phyloP scores from a whole-genome alignment of 495 filamentous ascomycete genomes.

The Penicillium fimorum region DNA sequence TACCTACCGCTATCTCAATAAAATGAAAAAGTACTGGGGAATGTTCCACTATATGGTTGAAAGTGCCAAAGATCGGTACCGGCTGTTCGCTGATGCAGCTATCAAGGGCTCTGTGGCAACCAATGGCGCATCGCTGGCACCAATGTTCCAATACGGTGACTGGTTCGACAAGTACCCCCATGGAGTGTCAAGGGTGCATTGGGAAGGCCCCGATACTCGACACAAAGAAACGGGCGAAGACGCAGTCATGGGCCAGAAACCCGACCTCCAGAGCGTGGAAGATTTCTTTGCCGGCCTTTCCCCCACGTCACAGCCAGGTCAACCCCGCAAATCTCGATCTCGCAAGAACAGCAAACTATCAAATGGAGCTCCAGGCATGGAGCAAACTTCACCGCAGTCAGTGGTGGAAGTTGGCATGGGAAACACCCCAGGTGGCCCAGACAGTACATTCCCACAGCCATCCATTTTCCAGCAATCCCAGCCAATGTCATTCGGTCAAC shows the following conservation, averaged over 20 bases:
- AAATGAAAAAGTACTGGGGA: constrained; percentile 97
- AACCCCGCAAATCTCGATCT: constrained; percentile 40
- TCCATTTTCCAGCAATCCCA: constrained; percentile 36
- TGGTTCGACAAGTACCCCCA: constrained; percentile 97
- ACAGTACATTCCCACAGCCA: constrained; percentile 47
- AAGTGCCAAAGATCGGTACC: constrained; percentile 87
- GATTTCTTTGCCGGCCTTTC: constrained; percentile 89
- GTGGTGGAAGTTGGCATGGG: constrained; percentile 38
- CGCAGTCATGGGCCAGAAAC: constrained; percentile 77
- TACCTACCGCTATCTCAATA: constrained; percentile 85
- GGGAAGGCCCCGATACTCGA: constrained; percentile 71
- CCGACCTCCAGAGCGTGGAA: constrained; percentile 88
- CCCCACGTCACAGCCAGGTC: constrained; percentile 54
- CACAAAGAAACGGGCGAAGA: constrained; percentile 73
- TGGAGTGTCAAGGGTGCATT: constrained; percentile 80
- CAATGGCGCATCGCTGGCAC: constrained; percentile 48
- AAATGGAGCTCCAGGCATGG: constrained; percentile 26
- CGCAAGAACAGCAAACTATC: constrained; percentile 36
- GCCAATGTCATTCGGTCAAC: constrained; percentile 37
- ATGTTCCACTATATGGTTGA: constrained; percentile 97
- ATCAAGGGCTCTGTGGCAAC: constrained; percentile 46
- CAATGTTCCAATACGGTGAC: constrained; percentile 93
- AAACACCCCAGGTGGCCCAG: constrained; percentile 34
- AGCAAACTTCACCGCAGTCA: constrained; percentile 34
- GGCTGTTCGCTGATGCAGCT: constrained; percentile 77